Conservation (phyloP, 176 grass and related monocot species). For the Triticum monococcum region DNA sequence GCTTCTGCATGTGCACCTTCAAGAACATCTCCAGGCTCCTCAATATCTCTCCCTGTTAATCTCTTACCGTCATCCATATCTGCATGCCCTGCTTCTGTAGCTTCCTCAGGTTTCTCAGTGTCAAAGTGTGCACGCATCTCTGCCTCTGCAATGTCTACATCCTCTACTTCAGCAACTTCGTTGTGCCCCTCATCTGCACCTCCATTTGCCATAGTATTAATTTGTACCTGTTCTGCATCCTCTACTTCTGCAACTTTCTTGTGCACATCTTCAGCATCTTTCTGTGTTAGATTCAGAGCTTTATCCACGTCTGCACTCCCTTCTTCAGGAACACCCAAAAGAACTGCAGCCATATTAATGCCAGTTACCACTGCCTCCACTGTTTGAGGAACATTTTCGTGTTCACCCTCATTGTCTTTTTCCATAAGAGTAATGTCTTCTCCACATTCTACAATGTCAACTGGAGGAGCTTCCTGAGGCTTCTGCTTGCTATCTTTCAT, state of each 20-base stretch:
- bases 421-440: neutral
- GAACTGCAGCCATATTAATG: neutral
- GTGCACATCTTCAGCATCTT: constrained; percentile 21
- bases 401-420: neutral
- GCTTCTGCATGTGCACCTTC: neutral
- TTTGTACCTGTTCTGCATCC: constrained; percentile 5
- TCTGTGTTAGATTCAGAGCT: neutral
- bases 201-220: constrained; percentile 3
- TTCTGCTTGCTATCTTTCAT: constrained; percentile 18
- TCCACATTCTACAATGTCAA: constrained; percentile 25
- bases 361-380: neutral
- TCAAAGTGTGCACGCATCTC: neutral
- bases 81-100: neutral
- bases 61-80: neutral
- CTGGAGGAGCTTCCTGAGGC: constrained; percentile 11
- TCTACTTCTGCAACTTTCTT: constrained; percentile 30
- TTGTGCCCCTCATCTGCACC: neutral
- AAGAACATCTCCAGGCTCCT: neutral
- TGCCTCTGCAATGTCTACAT: neutral
- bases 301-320: neutral
- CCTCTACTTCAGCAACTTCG: constrained; percentile 21
- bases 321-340: neutral
- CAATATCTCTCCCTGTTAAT: neutral
- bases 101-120: constrained; percentile 9
- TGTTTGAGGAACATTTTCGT: constrained; percentile 10